Evolutionary conservation across 2,329 filamentous ascomycete species (phyloP), one percentile per base, ranked within the genome.

Genomic region (Aspergillus thermomutatus): DNA sequence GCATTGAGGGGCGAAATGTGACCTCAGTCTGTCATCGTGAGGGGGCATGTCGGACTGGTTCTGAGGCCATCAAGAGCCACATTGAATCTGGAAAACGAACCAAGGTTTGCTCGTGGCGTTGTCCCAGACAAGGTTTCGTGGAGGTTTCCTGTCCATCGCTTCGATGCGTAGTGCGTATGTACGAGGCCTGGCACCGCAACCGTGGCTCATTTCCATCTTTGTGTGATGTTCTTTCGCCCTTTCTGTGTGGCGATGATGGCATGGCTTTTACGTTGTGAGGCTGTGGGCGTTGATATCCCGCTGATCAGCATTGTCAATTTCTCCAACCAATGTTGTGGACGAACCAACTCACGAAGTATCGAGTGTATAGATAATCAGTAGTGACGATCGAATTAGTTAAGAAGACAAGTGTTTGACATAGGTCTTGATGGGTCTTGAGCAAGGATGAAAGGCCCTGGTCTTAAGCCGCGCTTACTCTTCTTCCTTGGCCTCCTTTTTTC

Each of bases 71-170:
- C 25, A 4, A 26, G 37, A 21, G 14, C 26, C 31, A 3, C 14
- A 9, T 27, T 10, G 34, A 37, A 47, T 53, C 53, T 31, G 45
- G 19, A 8, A 10, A n/a, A 34, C 9, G 25, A 37, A 53, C 54
- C 50, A 53, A 41, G 54, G 54, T 43, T 28, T 45, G 43, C 34
- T 19, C 31, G 54, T 53, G 54, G 53, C 48, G 48, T 31, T 28
- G 4, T n/a, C 31, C 31, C 31, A 34, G 14, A 37, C 31, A 31
- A 34, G 31, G 1, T 6, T 17, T 37, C n/a, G n/a, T n/a, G n/a
- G n/a, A n/a, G n/a, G n/a, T n/a, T n/a, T n/a, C n/a, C 7, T 37
- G 14, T 37, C 31, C 31, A 14, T n/a, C n/a, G n/a, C 31, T 17
- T 17, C 4, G 14, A 14, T 34, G 31, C 5, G 25, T 26, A 26